A percentile compares a stretch with the other conserved stretches of the same genome.
These are phyloP conservation scores for Lactifluus subvellereus DNA, from an alignment of 768 basidiomycete genomes.

Conservation along the genomic window DNA sequence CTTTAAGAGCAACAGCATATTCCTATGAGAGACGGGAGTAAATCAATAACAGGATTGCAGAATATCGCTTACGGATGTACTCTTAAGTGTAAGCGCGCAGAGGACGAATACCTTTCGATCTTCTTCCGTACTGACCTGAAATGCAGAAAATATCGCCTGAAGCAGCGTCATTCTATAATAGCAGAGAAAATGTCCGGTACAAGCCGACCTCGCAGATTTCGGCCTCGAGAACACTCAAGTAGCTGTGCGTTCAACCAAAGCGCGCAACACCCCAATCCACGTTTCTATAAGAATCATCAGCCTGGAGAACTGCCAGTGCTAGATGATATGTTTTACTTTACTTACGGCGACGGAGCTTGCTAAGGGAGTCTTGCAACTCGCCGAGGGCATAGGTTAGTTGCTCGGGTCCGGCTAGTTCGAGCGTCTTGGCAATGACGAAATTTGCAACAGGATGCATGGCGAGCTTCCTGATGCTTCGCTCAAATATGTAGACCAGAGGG, in stretches of 20 bases:
- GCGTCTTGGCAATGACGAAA: constrained; percentile 80
- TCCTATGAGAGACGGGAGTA: constrained; percentile 23
- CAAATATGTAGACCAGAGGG: constrained; percentile 73
- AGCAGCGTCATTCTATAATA: constrained; percentile 15
- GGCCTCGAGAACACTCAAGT: constrained; percentile 6
- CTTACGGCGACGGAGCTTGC: constrained; percentile 67
- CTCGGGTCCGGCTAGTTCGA: constrained; percentile 54
- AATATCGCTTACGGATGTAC: constrained; percentile 8
- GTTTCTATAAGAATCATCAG: constrained; percentile 44
- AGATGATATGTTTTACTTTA: constrained; percentile 22
- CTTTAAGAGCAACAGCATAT: constrained; percentile 22
- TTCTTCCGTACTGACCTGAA: constrained; percentile 16
- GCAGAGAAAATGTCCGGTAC: neutral
- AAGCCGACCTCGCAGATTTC: constrained; percentile 23
- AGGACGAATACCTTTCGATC: constrained; percentile 17
- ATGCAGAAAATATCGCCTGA: constrained; percentile 24
- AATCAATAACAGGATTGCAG: neutral
- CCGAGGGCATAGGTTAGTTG: constrained; percentile 50
- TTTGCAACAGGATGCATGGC: constrained; percentile 89
- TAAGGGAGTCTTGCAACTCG: constrained; percentile 57
- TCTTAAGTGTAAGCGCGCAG: constrained; percentile 18
- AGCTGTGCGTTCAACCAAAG: constrained; percentile 63
- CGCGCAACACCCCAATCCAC: constrained; percentile 72
- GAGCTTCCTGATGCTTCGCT: constrained; percentile 62
- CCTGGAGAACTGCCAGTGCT: constrained; percentile 1